A percentile compares a stretch with the other conserved stretches of the same genome.
Conservation (phyloP, 768 basidiomycete species). For the Vishniacozyma victoriae region DNA sequence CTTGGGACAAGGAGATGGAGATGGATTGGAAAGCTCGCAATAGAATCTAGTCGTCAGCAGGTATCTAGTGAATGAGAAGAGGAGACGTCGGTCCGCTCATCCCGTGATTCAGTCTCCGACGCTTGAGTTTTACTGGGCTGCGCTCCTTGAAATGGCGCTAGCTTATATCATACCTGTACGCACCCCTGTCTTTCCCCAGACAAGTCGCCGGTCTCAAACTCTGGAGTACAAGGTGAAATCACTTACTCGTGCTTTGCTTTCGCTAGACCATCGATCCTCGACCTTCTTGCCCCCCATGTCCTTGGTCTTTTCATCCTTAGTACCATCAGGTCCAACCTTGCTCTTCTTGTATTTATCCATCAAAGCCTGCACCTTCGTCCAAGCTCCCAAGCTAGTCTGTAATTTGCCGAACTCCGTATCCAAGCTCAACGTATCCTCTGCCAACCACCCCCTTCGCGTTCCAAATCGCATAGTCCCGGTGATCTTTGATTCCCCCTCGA, state of each 20-base stretch:
- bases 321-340: neutral
- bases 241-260: constrained; percentile 21
- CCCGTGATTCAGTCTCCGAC: no score
- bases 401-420: constrained; percentile 15
- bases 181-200: no score
- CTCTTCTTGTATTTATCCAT: no score
- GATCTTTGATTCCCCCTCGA: constrained; percentile 15
- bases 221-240: neutral
- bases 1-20: constrained; percentile 12
- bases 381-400: constrained; percentile 3
- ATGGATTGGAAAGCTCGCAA: constrained; percentile 31
- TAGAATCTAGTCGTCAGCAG: constrained; percentile 16
- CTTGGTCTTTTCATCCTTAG: neutral
- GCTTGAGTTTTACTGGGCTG: no score
- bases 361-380: constrained; percentile 13
- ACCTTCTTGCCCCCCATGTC: no score
- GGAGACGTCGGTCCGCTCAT: no score
- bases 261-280: constrained; percentile 15
- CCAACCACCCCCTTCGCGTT: constrained; percentile 26
- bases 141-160: no score
- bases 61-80: no score
- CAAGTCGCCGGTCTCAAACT: no score
- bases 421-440: constrained; percentile 30
- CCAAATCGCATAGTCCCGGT: constrained; percentile 26
- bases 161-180: no score